These are phyloP conservation scores for Colletotrichum sp. DNA, from an alignment of 2,329 filamentous ascomycete genomes.

Conservation along the genomic window DNA sequence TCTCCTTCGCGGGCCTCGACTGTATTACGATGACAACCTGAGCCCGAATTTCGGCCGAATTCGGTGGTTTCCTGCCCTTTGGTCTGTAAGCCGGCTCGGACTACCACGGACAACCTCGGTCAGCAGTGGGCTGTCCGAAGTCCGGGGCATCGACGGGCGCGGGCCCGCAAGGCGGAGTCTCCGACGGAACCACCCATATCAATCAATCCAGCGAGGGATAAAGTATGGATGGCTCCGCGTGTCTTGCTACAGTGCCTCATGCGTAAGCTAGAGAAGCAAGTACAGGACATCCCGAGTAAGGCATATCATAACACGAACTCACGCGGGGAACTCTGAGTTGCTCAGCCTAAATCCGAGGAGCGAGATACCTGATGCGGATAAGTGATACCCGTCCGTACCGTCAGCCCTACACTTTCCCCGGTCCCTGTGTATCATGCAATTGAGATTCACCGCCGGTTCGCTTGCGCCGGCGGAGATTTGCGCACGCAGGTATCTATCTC, in stretches of 20 bases:
- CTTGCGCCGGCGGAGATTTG: not conserved
- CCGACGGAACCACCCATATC: not conserved
- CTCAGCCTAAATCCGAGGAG: not conserved
- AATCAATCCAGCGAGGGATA: no score
- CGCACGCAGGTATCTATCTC: no score
- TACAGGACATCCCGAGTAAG: not conserved
- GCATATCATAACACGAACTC: not conserved
- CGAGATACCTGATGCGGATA: not conserved
- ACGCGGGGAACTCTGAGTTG: not conserved
- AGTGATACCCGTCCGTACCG: not conserved
- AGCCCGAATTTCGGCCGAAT: not conserved
- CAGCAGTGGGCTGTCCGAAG: not conserved
- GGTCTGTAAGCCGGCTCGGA: not conserved
- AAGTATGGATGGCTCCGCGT: not conserved
- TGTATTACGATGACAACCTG: no score
- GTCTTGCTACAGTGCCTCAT: no score
- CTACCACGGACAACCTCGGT: not conserved
- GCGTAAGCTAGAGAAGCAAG: not conserved
- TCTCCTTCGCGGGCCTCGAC: no score
- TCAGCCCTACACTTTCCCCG: not conserved
- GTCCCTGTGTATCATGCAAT: not conserved
- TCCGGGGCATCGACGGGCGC: not conserved
- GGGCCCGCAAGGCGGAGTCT: not conserved
- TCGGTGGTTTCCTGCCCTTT: fast-evolving
- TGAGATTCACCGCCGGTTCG: not conserved